Evolutionary conservation across 768 basidiomycete genomes (phyloP).

Genomic region (Sporobolomyces roseus): DNA sequence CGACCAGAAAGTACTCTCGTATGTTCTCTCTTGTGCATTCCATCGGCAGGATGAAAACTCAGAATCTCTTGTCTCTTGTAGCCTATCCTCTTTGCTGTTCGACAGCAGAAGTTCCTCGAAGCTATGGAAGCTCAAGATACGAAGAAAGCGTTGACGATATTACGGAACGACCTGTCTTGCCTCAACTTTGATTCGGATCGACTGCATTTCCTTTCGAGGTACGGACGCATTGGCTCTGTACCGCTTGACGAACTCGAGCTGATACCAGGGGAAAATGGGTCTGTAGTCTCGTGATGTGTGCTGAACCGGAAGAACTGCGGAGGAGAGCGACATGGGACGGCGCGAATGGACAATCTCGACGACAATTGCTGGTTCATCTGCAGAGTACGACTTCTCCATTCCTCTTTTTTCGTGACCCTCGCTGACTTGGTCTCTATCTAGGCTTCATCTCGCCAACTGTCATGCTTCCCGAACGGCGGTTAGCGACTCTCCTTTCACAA

Average conservation of each 20-base stretch:
- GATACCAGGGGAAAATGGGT: not conserved
- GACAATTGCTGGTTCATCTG: constrained; percentile 67
- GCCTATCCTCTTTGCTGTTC: constrained; percentile 67
- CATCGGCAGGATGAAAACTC: no score
- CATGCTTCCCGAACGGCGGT: constrained; percentile 88
- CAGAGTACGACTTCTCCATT: constrained; percentile 59
- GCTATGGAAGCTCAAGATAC: constrained; percentile 75
- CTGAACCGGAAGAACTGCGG: constrained; percentile 74
- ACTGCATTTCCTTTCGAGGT: constrained; percentile 85
- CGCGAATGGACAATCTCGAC: constrained; percentile 71
- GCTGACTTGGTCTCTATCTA: constrained; percentile 47
- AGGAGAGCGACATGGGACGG: constrained; percentile 86
- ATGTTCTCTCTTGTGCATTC: not conserved
- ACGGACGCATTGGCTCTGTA: no score
- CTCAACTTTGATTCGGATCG: constrained; percentile 72
- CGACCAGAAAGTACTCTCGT: constrained; percentile 13
- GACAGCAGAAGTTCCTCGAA: constrained; percentile 94
- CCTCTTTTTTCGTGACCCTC: not conserved
- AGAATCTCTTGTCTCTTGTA: constrained; percentile 54
- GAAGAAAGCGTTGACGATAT: constrained; percentile 73
- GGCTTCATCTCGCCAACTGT: constrained; percentile 83
- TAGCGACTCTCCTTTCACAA: constrained; percentile 78
- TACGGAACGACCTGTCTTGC: constrained; percentile 84
- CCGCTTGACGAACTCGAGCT: not conserved
- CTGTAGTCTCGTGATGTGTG: constrained; percentile 82